phyloP scores from a whole-genome alignment of 257 asterid genomes.

The Plectranthus barbatus region DNA sequence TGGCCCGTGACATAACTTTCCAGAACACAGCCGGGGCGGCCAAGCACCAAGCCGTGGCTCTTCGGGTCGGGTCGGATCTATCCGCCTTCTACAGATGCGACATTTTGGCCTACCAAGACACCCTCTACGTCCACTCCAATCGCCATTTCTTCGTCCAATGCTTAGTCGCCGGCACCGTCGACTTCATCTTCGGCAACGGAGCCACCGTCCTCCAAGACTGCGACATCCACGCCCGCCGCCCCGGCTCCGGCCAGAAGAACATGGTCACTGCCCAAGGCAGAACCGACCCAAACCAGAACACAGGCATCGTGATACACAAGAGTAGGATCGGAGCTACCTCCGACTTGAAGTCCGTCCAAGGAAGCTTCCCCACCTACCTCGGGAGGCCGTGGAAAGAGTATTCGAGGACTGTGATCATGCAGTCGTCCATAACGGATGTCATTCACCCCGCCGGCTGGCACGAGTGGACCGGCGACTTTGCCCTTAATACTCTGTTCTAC shows the following conservation, averaged over 20 bases:
- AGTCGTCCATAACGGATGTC: constrained; percentile 43
- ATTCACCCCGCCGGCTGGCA: constrained; percentile 51
- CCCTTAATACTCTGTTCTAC: constrained; percentile 42
- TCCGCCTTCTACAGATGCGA: constrained; percentile 56
- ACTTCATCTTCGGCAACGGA: too few relatives aligned
- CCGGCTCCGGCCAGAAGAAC: constrained; percentile 50
- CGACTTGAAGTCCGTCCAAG: constrained; percentile 37
- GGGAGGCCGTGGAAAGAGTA: constrained; percentile 58
- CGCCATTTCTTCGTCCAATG: constrained; percentile 50
- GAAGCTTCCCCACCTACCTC: constrained; percentile 36
- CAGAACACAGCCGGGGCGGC: constrained; percentile 58
- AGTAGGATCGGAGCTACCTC: constrained; percentile 52
- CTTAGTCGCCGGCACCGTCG: constrained; percentile 46
- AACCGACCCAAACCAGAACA: constrained; percentile 63
- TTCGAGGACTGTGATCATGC: constrained; percentile 61
- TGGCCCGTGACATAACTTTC: constrained; percentile 59
- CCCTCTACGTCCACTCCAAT: too few relatives aligned
- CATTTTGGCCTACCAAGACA: constrained; percentile 47
- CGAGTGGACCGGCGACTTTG: constrained; percentile 56
- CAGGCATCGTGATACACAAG: constrained; percentile 57
- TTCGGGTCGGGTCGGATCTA: constrained; percentile 54
- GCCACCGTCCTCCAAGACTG: too few relatives aligned
- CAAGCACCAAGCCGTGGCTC: constrained; percentile 69
- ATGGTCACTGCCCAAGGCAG: constrained; percentile 71
- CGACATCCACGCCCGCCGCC: too few relatives aligned